Conservation (phyloP, 306 rosid species). For the Astragalus glycyphyllos region DNA sequence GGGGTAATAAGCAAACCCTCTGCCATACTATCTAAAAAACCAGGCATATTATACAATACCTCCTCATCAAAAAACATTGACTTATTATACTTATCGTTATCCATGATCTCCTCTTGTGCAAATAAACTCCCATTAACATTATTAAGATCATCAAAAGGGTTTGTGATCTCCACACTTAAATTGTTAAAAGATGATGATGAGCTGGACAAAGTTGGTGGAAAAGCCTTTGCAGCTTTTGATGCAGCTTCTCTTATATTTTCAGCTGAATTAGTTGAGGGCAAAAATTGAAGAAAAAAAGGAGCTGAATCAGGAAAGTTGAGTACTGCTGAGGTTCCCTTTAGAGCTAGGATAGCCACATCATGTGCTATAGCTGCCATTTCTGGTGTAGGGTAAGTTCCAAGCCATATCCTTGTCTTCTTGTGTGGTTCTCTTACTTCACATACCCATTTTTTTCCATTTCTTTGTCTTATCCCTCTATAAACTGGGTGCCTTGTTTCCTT, state of each 20-base stretch:
- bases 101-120: neutral
- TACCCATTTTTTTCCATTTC: constrained; percentile 48
- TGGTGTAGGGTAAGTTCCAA: constrained; percentile 47
- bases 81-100: neutral
- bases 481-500: constrained; percentile 46
- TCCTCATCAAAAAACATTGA: constrained; percentile 42
- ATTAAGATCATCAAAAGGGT: neutral
- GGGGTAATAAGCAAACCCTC: constrained; percentile 47
- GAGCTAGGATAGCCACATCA: constrained; percentile 48
- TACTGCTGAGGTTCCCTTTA: constrained; percentile 39
- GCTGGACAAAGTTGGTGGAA: neutral
- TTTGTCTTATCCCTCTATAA: constrained; percentile 42
- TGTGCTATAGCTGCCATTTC: constrained; percentile 59
- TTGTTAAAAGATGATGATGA: neutral
- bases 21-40: constrained; percentile 46
- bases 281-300: constrained; percentile 38
- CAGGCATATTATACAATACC: constrained; percentile 46
- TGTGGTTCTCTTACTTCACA: constrained; percentile 47
- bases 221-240: neutral
- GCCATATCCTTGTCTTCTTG: constrained; percentile 50
- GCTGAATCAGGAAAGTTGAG: constrained; percentile 40
- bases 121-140: neutral
- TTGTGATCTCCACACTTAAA: neutral
- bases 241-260: constrained; percentile 40
- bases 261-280: constrained; percentile 29